Base-by-base conservation (phyloP, 352 stramenopile species). In the Pythium dissimile region DNA sequence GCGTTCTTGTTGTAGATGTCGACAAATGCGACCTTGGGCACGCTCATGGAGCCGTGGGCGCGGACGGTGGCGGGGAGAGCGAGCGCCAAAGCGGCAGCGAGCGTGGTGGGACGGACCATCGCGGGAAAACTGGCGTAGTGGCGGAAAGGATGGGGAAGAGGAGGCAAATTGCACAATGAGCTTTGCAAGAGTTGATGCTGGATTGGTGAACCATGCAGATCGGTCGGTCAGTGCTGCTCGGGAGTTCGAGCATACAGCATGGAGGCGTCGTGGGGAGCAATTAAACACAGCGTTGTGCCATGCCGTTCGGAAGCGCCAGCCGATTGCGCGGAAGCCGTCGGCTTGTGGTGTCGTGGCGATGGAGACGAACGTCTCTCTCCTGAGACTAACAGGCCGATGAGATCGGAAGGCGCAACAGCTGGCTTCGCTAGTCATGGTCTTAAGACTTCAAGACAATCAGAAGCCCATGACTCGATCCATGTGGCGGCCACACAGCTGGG, bases 1-100 rank as follows among this genome's bases (percentile, higher is more conserved):
- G 51, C 52, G 24, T 67, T 62, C 12, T 39, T 38, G 52, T 67
- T 67, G 38, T 23, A 56, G 21, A 48, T 38, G 18, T 67, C 59
- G 13, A 24, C 18, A 45, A 67, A 67, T 1, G 30, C 51, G 28
- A 41, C 31, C 38, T 49, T 57, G 28, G 59, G 59, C 8, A 18
- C 21, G 15, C 28, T 16, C 27, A 67, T 57, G 10, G 45, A 26
- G 28, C 59, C 59, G 31, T 67, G 59, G 16, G 51, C 58, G 24
- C 20, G 15, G 30, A 64, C 41, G 15, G 32, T 9, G 8, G 47
- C 35, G 1, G 56, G 56, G 2, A 64, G 23, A 2, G 30, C 30
- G 32, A 64, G 21, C 15, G 57, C 39, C 11, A 58, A 20, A 26
- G 46, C 24, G 24, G 50, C 23, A 24, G 21, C 18, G 41, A 60